phyloP scores from a whole-genome alignment of 129 eudicot genomes.

The Cynara cardunculus region DNA sequence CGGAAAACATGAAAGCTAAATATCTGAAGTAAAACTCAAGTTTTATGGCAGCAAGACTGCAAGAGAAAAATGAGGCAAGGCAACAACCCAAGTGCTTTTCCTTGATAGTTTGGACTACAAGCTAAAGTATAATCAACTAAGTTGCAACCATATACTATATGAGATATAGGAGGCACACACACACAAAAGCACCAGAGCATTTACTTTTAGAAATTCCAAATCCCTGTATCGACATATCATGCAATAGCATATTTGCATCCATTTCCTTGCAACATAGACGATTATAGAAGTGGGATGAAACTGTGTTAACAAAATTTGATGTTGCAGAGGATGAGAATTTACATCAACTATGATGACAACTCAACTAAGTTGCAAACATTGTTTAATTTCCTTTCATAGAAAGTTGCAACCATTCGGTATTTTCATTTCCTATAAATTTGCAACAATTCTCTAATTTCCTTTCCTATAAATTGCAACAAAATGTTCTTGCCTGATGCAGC shows the following conservation, averaged over 20 bases:
- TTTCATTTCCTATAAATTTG: too few species aligned
- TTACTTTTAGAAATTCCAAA: neutral
- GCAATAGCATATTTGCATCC: neutral
- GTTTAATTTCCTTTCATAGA: neutral
- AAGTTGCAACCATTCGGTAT: too few species aligned
- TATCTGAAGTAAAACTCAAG: neutral
- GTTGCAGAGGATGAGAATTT: neutral
- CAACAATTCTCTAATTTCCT: too few species aligned
- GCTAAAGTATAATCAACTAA: neutral
- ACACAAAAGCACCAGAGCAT: neutral
- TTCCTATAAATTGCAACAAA: neutral
- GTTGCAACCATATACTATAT: neutral
- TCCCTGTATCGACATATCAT: neutral
- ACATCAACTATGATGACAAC: neutral
- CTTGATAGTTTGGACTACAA: neutral
- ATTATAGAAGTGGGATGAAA: neutral
- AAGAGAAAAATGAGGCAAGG: neutral
- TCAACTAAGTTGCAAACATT: neutral
- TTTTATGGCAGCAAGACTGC: neutral
- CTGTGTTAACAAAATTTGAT: neutral
- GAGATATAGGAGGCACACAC: neutral
- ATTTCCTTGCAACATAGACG: neutral
- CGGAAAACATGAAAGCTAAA: neutral
- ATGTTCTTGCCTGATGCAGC: neutral
- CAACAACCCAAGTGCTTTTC: neutral